phyloP scores from a whole-genome alignment of 1,284 basidiomycete species.

The Ustilago bromivora region DNA sequence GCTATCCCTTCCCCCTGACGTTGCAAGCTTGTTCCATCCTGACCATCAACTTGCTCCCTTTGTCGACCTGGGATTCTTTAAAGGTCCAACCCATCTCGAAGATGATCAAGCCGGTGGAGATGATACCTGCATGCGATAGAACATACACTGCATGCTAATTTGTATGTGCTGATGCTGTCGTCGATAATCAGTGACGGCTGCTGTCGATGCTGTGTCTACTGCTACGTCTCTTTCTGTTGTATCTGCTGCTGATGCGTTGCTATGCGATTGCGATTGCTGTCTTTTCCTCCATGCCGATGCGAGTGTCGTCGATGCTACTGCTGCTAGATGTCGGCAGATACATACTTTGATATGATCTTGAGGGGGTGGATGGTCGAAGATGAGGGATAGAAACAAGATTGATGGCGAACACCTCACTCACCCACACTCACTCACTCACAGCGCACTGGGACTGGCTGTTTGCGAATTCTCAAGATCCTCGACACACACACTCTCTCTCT shows the following conservation, averaged over 20 bases:
- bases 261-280: slow-evolving; percentile 11
- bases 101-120: no score
- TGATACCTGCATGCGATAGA: no score
- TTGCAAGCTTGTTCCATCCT: no score
- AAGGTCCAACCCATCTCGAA: no score
- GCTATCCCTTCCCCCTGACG: no score
- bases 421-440: slow-evolving; percentile 9
- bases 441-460: not conserved
- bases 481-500: not conserved
- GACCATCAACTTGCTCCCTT: no score
- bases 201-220: slow-evolving; percentile 9
- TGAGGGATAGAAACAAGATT: slow-evolving; percentile 30
- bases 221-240: not conserved
- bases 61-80: no score
- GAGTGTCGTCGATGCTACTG: slow-evolving; percentile 6
- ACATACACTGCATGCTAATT: not conserved
- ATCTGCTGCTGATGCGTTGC: not conserved
- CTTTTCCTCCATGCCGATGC: slow-evolving; percentile 1
- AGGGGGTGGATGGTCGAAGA: slow-evolving; percentile 54
- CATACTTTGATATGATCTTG: slow-evolving; percentile 57
- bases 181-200: not conserved
- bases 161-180: not conserved
- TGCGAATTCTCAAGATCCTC: not conserved
- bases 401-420: slow-evolving; percentile 23
- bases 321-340: slow-evolving; percentile 15